A percentile compares a stretch with the other conserved stretches of the same genome.
Conservation (phyloP, 306 rosid species). For the Castanea mollissima region DNA sequence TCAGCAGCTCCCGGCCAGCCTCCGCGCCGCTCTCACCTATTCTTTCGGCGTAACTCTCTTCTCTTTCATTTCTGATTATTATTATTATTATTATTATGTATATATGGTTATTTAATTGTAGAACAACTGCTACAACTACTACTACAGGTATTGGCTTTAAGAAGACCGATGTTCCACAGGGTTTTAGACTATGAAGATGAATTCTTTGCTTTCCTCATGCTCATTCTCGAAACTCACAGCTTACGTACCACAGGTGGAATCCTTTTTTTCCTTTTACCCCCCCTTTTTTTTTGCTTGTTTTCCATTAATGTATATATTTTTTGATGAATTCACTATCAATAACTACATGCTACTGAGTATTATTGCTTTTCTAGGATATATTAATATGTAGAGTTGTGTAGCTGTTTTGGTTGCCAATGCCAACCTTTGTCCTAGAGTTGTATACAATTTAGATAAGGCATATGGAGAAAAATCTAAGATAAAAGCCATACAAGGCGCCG, state of each 20-base stretch:
- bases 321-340: background rate
- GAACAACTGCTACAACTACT: no score
- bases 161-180: constrained; percentile 68
- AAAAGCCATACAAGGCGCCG: no score
- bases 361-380: no score
- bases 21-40: constrained; percentile 85
- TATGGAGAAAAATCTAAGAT: no score
- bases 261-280: background rate
- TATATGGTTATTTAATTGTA: background rate
- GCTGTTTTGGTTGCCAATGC: no score
- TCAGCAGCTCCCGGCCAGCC: constrained; percentile 89
- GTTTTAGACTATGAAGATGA: constrained; percentile 84
- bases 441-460: no score
- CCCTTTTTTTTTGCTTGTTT: no score
- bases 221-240: constrained; percentile 80
- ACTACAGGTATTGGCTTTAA: constrained; percentile 65
- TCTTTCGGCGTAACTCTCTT: constrained; percentile 69
- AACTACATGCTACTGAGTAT: no score
- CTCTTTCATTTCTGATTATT: background rate
- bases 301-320: no score
- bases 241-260: constrained; percentile 66
- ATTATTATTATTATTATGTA: no score
- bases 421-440: no score
- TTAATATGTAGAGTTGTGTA: no score
- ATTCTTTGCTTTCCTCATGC: constrained; percentile 76